Evolutionary conservation across 768 basidiomycete genomes (phyloP).

Genomic region (Candolleomyces aberdarensis): DNA sequence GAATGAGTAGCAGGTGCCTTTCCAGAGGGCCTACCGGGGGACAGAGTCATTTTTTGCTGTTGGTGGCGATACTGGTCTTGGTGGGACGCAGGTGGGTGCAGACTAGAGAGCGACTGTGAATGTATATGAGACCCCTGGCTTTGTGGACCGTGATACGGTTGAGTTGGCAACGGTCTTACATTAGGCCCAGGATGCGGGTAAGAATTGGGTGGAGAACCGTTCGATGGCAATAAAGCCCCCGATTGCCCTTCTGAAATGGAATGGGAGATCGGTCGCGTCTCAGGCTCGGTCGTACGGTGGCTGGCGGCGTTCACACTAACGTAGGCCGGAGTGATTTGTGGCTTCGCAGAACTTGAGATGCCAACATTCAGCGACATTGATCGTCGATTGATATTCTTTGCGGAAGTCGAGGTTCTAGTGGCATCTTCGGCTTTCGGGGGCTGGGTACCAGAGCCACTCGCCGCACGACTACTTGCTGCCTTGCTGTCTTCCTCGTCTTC

Average conservation of each 20-base stretch:
- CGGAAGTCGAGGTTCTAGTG: conserved; percentile 32
- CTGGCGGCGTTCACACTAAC: conserved; percentile 15
- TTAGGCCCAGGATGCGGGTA: not conserved
- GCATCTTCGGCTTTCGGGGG: not conserved
- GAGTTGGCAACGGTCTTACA: conserved; percentile 7
- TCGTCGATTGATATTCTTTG: conserved; percentile 52
- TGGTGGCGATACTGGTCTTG: not conserved
- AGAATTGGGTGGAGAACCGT: conserved; percentile 7
- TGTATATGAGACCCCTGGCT: not conserved
- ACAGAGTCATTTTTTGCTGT: not conserved
- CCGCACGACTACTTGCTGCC: not conserved
- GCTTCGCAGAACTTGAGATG: conserved; percentile 14
- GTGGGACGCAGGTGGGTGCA: not conserved
- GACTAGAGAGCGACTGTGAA: not conserved
- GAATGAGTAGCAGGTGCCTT: not conserved
- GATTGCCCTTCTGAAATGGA: conserved; percentile 32
- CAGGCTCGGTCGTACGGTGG: conserved; percentile 27
- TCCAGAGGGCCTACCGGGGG: not conserved
- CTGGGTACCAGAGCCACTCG: not conserved
- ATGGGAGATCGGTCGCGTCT: conserved; percentile 29
- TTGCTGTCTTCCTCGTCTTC: conserved; percentile 16
- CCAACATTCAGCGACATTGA: conserved; percentile 63
- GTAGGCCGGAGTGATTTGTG: conserved; percentile 15
- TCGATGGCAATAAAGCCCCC: conserved; percentile 16
- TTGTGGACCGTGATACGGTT: conserved; percentile 1